Evolutionary conservation across 345 rosid genomes (phyloP), one percentile per base, ranked within the genome.

Genomic region (Excoecaria cochinchinensis): DNA sequence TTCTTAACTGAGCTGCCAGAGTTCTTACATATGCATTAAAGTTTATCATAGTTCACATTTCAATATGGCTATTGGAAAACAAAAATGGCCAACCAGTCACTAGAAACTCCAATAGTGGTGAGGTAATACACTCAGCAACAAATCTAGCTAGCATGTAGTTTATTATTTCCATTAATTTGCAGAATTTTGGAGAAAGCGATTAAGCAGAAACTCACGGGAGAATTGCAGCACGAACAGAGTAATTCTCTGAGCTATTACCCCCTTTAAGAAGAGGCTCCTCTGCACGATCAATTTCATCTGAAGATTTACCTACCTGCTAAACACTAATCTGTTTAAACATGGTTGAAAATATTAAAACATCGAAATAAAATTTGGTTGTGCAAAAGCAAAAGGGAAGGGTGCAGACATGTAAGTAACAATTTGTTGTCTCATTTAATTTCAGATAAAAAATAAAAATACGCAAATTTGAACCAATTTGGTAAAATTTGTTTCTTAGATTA

Each of bases 181-280:
- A 52, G 46, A 71, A 77, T 42, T 58, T 4, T 64, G 48, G 13
- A 61, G 55, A 52, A 70, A 13, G 39, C 52, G 38, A 11, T 8
- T 57, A 21, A 42, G 74, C 22, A 55, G 38, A 60, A 67, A 16
- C 92, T 88, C 82, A 95, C 99, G 99, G 95, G 44, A 89, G 88
- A 51, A 91, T 65, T 0, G 97, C 89, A 24, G 97, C 85, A 61
- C 73, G 62, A 78, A 86, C 76, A 69, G 96, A 88, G 84, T 90
- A 95, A 75, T 71, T 81, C 78, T 95, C 91, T 40, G 87, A 75
- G 73, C 42, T 58, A 58, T 73, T 82, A 70, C 82, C 87, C 73
- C 85, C 91, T 76, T 77, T 82, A 82, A 91, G 80, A 74, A 95
- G 95, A 82, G 93, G 95, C 82, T 90, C 95, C 51, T 85, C 87